A percentile compares a stretch with the other conserved stretches of the same genome.
phyloP scores from a whole-genome alignment of 192 early-diverging fungal genomes.

The Podochytrium sp. region DNA sequence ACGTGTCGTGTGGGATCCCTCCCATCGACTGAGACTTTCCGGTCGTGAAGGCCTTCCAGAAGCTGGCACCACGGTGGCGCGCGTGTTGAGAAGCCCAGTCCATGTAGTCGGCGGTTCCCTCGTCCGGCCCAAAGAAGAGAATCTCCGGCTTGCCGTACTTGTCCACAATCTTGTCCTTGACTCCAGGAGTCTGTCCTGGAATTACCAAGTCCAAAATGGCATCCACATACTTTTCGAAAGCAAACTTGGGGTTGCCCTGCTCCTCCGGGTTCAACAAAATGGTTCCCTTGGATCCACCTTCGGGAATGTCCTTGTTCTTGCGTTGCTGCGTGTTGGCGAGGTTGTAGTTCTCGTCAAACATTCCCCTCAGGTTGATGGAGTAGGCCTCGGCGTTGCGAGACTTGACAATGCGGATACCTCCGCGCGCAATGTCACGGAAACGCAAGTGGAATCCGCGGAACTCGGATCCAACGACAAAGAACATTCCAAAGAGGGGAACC shows the following conservation, averaged over 20 bases:
- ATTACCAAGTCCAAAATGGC: slow-evolving; percentile 91
- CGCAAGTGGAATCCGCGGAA: slow-evolving; percentile 99
- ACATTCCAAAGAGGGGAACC: slow-evolving; percentile 87
- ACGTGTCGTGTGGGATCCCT: slow-evolving; percentile 96
- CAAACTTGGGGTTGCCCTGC: slow-evolving; percentile 91
- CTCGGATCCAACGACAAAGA: slow-evolving; percentile 94
- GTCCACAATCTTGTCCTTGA: slow-evolving; percentile 96
- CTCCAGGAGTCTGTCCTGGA: slow-evolving; percentile 84
- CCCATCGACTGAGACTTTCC: slow-evolving; percentile 93
- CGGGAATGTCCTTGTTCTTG: slow-evolving; percentile 99
- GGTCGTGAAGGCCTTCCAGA: slow-evolving; percentile 99
- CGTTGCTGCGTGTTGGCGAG: slow-evolving; percentile 95
- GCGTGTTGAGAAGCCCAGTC: slow-evolving; percentile 99
- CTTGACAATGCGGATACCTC: slow-evolving; percentile 96
- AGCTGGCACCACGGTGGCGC: slow-evolving; percentile 75
- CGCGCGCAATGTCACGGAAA: slow-evolving; percentile 96
- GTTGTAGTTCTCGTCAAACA: slow-evolving; percentile 99
- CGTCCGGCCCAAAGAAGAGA: slow-evolving; percentile 99
- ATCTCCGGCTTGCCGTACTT: slow-evolving; percentile 91
- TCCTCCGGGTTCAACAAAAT: slow-evolving; percentile 90
- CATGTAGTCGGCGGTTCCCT: slow-evolving; percentile 98
- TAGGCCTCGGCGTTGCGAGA: slow-evolving; percentile 96
- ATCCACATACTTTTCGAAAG: slow-evolving; percentile 99
- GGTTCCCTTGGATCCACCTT: slow-evolving; percentile 98
- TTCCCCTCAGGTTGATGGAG: slow-evolving; percentile 92